Base-by-base conservation (phyloP, 1,139 yeast species). In the Suhomyces atakaporum region DNA sequence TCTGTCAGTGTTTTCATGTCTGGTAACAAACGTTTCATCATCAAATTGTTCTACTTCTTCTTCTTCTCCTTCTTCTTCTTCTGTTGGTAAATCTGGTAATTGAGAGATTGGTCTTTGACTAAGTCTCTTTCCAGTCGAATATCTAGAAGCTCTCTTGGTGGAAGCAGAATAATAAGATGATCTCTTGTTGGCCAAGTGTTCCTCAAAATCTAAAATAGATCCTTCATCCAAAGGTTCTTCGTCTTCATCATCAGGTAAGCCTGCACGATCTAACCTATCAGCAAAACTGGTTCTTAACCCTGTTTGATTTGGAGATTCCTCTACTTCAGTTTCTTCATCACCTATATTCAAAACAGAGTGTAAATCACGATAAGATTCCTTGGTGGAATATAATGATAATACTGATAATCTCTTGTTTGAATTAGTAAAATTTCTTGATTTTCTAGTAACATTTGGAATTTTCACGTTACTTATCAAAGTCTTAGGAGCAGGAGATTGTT, bases 391-490 rank as follows among this genome's bases (percentile, higher is more conserved):
- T 61, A 82, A 66, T 1, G 89, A 81, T 35, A 84, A 60, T 8
- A 83, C 84, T 14, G 88, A 81, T 33, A 82, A 65, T 51, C 92
- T 72, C 60, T 81, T 83, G 53, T 78, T 79, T 3, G 81, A 77
- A 37, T 73, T 73, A 27, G 81, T 73, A 56, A 77, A 81, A 41
- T 77, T 69, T 51, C 79, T 72, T 3, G 87, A 81, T 50, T 79
- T 78, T 57, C 88, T 75, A 0, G 88, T 78, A 22, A 82, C 86
- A 45, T 77, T 78, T 16, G 90, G 90, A 41, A 83, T 78, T 39
- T 70, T 72, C 27, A 83, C 81, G 44, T 78, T 82, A 10, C 84
- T 75, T 34, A 83, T 69, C 27, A 70, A 56, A 1, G 76, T 69
- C 39, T 59, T 58, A 14, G 56, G 61, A 28, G 50, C 51, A 7